A percentile compares a stretch with the other conserved stretches of the same genome.
These are phyloP conservation scores for Rhodotorula taiwanensis DNA, from an alignment of 768 basidiomycete species.

Conservation along the genomic window DNA sequence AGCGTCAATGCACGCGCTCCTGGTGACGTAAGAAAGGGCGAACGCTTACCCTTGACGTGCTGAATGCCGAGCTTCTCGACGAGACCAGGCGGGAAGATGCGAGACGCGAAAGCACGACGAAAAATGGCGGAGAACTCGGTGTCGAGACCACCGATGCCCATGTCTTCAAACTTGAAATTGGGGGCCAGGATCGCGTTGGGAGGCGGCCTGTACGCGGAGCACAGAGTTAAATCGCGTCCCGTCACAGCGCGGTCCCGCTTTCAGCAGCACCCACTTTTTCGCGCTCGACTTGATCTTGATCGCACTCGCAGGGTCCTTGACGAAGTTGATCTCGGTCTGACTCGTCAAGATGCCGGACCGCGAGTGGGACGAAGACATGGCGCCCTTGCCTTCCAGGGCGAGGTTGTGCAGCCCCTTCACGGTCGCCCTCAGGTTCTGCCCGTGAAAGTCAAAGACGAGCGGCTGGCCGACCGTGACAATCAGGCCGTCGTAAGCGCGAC, in stretches of 20 bases:
- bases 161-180: constrained; percentile 99
- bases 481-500: constrained; percentile 62
- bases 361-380: constrained; percentile 43
- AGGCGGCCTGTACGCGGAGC: constrained; percentile 75
- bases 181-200: constrained; percentile 93
- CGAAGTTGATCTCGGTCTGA: constrained; percentile 81
- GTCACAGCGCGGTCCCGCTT: no score
- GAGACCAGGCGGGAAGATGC: constrained; percentile 93
- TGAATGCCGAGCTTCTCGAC: constrained; percentile 97
- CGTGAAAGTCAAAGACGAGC: constrained; percentile 80
- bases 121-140: constrained; percentile 92
- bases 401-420: constrained; percentile 58
- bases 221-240: no score
- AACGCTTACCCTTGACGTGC: constrained; percentile 85
- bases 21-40: background rate
- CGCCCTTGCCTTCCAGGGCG: constrained; percentile 50
- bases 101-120: constrained; percentile 93
- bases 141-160: constrained; percentile 98
- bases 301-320: constrained; percentile 69
- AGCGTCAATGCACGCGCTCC: background rate
- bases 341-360: constrained; percentile 72
- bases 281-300: constrained; percentile 89
- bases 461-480: constrained; percentile 64
- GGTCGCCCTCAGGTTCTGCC: constrained; percentile 66
- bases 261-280: constrained; percentile 62